Base-by-base conservation (phyloP, 345 rosid genomes). In the Aethionema arabicum region DNA sequence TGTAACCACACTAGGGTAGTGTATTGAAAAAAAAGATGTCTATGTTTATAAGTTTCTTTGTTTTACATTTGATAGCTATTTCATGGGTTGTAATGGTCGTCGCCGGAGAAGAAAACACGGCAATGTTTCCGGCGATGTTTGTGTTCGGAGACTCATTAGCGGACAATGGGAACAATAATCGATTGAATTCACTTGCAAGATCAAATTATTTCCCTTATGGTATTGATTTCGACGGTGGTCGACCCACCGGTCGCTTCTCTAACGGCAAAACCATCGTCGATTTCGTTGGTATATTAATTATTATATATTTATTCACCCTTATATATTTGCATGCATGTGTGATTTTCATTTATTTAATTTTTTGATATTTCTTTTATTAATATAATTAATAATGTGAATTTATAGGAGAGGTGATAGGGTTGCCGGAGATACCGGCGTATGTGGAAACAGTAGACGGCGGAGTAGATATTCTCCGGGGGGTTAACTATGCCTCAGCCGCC, bases 401-500 rank as follows among this genome's bases (percentile, higher is more conserved):
- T 58, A 61, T 63, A 87, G 95, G 93, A 47, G 82, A 83, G 59
- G 54, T 81, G 32, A 54, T 85, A 11, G 88, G 84, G 47, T 74
- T 90, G 46, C 93, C 97, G 2, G 69, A 61, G 37, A 70, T 82
- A 63, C 95, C 97, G 32, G 77, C 95, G 8, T 80, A 58, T 48
- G 72, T 73, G 9, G 72, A 62, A 5, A 77, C 95, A 0, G 36
- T 73, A 8, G 61, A 41, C n/a, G 74, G 69, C 8, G 79, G 75
- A 47, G 60, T 51, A 37, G 64, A 74, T 65, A 68, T 85, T 38
- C 73, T 76, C 15, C 65, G 64, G 13, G 91, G 93, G 35, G 83
- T 87, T 6, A 90, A 90, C 73, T 90, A 82, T 50, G 97, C 95
- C 4, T 90, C 97, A 5, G 97, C 97, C 0, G 97, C 90, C 21